Evolutionary conservation across 163 green algal species (phyloP).

Genomic region (Picocystis sp.): DNA sequence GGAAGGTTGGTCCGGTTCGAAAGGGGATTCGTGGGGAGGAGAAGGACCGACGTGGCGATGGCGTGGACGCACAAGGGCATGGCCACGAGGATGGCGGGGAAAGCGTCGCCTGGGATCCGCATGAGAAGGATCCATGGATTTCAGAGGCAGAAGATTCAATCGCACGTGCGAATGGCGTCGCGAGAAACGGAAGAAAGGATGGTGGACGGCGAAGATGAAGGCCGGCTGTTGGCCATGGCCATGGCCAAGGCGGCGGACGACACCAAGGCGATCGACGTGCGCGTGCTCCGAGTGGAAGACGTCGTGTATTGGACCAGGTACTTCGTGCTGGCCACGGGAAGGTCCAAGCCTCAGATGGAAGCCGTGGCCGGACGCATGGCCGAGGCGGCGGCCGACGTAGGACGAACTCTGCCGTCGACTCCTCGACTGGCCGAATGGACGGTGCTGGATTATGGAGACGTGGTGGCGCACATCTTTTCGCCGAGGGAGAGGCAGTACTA

Average conservation of each 20-base stretch:
- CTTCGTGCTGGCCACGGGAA: conserved; percentile 24
- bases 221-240: too few relatives aligned
- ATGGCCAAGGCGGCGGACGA: conserved; percentile 6
- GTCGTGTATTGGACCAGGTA: conserved; percentile 25
- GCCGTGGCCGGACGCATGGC: conserved; percentile 14
- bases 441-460: conserved; percentile 39
- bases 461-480: conserved; percentile 52
- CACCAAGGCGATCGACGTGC: conserved; percentile 20
- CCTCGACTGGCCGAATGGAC: conserved; percentile 26
- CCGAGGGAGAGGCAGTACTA: conserved; percentile 28
- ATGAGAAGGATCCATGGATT: too few relatives aligned
- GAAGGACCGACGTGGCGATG: too few relatives aligned
- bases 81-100: too few relatives aligned
- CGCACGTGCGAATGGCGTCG: too few relatives aligned
- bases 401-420: neutral
- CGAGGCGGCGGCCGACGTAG: conserved; percentile 3
- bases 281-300: conserved; percentile 17
- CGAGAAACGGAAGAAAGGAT: too few relatives aligned
- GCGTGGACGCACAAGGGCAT: too few relatives aligned
- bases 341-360: conserved; percentile 16
- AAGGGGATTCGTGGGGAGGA: too few relatives aligned
- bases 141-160: too few relatives aligned
- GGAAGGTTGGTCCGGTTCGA: too few relatives aligned
- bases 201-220: too few relatives aligned
- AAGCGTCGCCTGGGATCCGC: too few relatives aligned